phyloP scores from a whole-genome alignment of 2,329 filamentous ascomycete species.

The Nemania sp. region DNA sequence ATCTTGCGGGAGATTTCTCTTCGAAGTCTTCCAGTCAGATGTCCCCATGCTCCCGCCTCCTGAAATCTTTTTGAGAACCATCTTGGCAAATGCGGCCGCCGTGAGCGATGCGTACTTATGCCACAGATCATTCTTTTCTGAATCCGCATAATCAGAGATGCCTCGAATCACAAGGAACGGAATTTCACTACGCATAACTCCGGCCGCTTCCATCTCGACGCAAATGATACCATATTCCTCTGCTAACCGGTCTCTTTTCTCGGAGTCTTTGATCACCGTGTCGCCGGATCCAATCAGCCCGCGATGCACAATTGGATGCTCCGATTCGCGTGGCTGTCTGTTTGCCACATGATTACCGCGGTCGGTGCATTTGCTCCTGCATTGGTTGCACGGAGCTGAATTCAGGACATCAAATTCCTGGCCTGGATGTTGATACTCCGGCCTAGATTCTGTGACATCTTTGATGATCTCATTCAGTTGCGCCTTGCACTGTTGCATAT shows the following conservation, averaged over 20 bases:
- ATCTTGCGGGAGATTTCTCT: background rate
- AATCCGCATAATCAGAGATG: constrained; percentile 11
- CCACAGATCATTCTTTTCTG: constrained; percentile 6
- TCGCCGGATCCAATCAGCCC: constrained; percentile 6
- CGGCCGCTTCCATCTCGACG: constrained; percentile 16
- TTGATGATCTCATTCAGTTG: background rate
- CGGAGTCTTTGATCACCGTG: constrained; percentile 1
- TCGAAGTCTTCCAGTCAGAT: background rate
- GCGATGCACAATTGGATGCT: background rate
- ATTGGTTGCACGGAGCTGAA: background rate
- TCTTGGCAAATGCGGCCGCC: constrained; percentile 5
- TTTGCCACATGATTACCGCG: background rate
- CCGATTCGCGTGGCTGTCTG: background rate
- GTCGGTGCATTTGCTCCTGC: background rate
- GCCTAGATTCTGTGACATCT: background rate
- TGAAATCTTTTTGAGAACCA: background rate
- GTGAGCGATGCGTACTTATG: constrained; percentile 4
- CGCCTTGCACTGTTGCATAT: background rate
- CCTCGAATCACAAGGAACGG: constrained; percentile 5
- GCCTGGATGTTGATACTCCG: background rate
- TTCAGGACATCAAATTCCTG: background rate
- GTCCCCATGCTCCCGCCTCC: background rate
- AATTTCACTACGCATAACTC: background rate
- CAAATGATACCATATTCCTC: background rate
- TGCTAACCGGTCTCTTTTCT: background rate